These are phyloP conservation scores for Eragrostis curvula DNA, from an alignment of 176 grass and related monocot species.

Conservation along the genomic window DNA sequence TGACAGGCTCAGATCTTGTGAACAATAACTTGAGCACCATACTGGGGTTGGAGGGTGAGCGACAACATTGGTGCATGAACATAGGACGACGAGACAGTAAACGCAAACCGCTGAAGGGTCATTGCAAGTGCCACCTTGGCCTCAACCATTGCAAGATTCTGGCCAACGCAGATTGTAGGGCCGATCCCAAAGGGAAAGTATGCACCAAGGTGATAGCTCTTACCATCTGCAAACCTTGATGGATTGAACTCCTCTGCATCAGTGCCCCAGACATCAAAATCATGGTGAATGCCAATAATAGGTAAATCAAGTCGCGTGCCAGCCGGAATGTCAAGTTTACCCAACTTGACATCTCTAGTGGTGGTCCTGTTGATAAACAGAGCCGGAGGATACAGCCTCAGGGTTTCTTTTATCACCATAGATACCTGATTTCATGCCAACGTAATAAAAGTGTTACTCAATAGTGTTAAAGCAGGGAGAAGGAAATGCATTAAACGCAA, in stretches of 20 bases:
- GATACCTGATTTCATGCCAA: slow-evolving; percentile 50
- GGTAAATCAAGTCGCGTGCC: slow-evolving; percentile 66
- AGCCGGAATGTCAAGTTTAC: slow-evolving; percentile 55
- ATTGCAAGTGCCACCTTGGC: slow-evolving; percentile 70
- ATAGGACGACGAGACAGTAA: slow-evolving; percentile 72
- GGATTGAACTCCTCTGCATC: slow-evolving; percentile 69
- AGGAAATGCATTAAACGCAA: neutral
- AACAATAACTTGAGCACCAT: slow-evolving; percentile 74
- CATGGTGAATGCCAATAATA: slow-evolving; percentile 64
- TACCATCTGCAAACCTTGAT: slow-evolving; percentile 73
- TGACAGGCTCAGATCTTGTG: slow-evolving; percentile 53
- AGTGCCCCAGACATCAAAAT: slow-evolving; percentile 62
- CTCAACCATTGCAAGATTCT: slow-evolving; percentile 78
- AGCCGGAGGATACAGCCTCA: slow-evolving; percentile 78
- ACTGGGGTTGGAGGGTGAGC: slow-evolving; percentile 75
- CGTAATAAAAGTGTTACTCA: neutral
- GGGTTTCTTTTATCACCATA: slow-evolving; percentile 88
- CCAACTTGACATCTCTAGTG: slow-evolving; percentile 59
- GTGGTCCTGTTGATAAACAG: slow-evolving; percentile 45
- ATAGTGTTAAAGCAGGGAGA: neutral
- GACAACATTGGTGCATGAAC: slow-evolving; percentile 72
- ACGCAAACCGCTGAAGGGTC: slow-evolving; percentile 58
- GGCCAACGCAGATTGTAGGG: slow-evolving; percentile 69
- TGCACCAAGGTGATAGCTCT: slow-evolving; percentile 67
- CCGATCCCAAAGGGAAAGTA: slow-evolving; percentile 78